A percentile compares a stretch with the other conserved stretches of the same genome.
These are phyloP conservation scores for Xylariaceae sp. DNA, from an alignment of 2,329 filamentous ascomycete species.

Conservation along the genomic window DNA sequence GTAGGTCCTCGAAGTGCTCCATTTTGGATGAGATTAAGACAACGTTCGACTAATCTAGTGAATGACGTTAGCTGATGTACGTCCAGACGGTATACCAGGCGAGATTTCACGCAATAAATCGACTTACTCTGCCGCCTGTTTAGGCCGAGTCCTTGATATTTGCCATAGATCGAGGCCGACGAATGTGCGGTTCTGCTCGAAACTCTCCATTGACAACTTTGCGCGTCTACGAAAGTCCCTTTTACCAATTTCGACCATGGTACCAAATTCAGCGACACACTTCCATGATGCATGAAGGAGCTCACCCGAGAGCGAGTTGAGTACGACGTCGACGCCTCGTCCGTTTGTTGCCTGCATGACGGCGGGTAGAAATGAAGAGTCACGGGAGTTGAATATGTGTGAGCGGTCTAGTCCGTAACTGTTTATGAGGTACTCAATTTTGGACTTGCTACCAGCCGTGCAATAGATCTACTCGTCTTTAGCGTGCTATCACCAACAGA, in stretches of 20 bases:
- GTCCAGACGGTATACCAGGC: background rate
- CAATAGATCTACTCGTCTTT: no score
- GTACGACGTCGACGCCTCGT: slow-evolving; percentile 39
- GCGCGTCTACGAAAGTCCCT: slow-evolving; percentile 1
- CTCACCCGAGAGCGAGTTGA: slow-evolving; percentile 36
- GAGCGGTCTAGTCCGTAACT: slow-evolving; percentile 29
- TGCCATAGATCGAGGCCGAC: slow-evolving; percentile 3
- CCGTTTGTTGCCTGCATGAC: slow-evolving; percentile 31
- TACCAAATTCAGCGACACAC: background rate
- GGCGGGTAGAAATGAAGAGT: slow-evolving; percentile 31
- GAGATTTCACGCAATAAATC: background rate
- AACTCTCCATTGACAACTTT: slow-evolving; percentile 2
- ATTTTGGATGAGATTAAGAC: background rate
- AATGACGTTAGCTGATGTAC: background rate
- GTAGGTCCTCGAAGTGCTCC: background rate
- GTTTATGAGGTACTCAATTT: slow-evolving; percentile 33
- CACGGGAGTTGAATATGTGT: slow-evolving; percentile 37
- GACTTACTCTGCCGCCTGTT: background rate
- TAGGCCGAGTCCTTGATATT: background rate
- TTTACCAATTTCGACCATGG: slow-evolving; percentile 4
- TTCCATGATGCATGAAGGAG: slow-evolving; percentile 1
- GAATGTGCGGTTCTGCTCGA: slow-evolving; percentile 9
- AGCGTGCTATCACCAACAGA: no score
- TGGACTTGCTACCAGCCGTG: slow-evolving; percentile 33
- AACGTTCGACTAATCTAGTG: background rate